phyloP scores from a whole-genome alignment of 352 stramenopile genomes.

The Aphanomyces stellatus region DNA sequence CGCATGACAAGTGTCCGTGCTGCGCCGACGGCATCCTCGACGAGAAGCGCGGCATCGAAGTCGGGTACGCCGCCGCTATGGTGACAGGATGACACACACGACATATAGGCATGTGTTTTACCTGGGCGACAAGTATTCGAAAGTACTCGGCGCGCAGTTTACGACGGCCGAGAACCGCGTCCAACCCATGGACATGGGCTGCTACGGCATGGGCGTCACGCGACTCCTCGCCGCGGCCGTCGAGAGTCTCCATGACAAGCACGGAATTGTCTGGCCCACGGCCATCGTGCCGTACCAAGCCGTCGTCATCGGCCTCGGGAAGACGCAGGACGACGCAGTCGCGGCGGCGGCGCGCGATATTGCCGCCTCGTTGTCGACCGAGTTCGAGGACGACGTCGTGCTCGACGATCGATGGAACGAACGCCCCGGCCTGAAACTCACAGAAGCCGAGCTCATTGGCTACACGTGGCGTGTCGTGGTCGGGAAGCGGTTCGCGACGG shows the following conservation, averaged over 20 bases:
- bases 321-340: constrained; percentile 45
- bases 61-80: constrained; percentile 30
- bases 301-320: constrained; percentile 65
- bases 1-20: constrained; percentile 53
- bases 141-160: constrained; percentile 61
- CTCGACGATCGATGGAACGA: constrained; percentile 80
- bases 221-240: constrained; percentile 73
- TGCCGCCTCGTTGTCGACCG: constrained; percentile 24
- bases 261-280: constrained; percentile 74
- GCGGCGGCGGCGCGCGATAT: constrained; percentile 39
- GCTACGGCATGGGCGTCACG: constrained; percentile 80
- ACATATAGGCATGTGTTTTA: constrained; percentile 68
- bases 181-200: constrained; percentile 78
- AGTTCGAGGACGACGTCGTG: constrained; percentile 47
- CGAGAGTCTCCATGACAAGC: constrained; percentile 63
- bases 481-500: constrained; percentile 64
- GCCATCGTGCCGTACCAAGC: constrained; percentile 77
- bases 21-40: constrained; percentile 39
- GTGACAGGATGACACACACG: neutral
- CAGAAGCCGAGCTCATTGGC: constrained; percentile 78
- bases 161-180: constrained; percentile 28
- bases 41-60: constrained; percentile 78
- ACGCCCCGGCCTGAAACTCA: constrained; percentile 67
- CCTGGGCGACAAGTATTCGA: constrained; percentile 84
- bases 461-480: constrained; percentile 81